Evolutionary conservation across 2,329 filamentous ascomycete genomes (phyloP).

Genomic region (Scolecobasidium constrictum): DNA sequence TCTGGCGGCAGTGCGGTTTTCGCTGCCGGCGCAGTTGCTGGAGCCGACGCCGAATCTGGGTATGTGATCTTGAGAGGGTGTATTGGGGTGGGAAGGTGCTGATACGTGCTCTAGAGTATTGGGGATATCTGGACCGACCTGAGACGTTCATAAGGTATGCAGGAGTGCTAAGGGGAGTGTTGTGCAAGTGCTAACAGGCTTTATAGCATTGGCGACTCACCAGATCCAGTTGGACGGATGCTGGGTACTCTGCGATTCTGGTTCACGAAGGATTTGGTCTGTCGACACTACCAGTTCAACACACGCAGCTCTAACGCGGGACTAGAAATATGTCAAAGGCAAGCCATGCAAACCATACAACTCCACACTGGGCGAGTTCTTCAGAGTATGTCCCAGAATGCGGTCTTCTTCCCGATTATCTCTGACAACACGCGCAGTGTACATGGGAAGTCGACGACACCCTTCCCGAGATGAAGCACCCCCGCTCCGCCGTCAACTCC

Average conservation of each 20-base stretch:
- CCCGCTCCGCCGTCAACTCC: slow-evolving; percentile 31
- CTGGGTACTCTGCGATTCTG: slow-evolving; percentile 90
- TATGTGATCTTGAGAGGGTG: slow-evolving; percentile 22
- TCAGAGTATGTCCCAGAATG: slow-evolving; percentile 77
- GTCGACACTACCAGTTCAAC: slow-evolving; percentile 7
- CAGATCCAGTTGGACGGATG: slow-evolving; percentile 88
- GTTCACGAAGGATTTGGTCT: slow-evolving; percentile 90
- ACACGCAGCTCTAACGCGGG: slow-evolving; percentile 13
- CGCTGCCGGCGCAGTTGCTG: slow-evolving; percentile 84
- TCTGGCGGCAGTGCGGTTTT: slow-evolving; percentile 92
- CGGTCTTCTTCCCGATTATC: no score
- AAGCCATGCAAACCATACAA: slow-evolving; percentile 99
- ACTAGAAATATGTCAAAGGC: slow-evolving; percentile 88
- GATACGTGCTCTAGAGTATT: slow-evolving; percentile 59
- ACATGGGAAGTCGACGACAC: slow-evolving; percentile 89
- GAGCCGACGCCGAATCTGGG: slow-evolving; percentile 90
- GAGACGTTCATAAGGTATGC: slow-evolving; percentile 67
- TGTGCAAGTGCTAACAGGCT: no score
- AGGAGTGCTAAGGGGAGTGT: no score
- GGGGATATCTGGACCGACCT: slow-evolving; percentile 93
- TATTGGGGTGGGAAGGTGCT: neutral
- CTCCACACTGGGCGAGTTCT: slow-evolving; percentile 93
- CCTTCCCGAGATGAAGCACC: slow-evolving; percentile 45
- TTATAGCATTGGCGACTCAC: slow-evolving; percentile 72
- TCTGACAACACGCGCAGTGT: slow-evolving; percentile 55